Base-by-base conservation (phyloP, 805 yeast genomes). In the Metschnikowia proteae region DNA sequence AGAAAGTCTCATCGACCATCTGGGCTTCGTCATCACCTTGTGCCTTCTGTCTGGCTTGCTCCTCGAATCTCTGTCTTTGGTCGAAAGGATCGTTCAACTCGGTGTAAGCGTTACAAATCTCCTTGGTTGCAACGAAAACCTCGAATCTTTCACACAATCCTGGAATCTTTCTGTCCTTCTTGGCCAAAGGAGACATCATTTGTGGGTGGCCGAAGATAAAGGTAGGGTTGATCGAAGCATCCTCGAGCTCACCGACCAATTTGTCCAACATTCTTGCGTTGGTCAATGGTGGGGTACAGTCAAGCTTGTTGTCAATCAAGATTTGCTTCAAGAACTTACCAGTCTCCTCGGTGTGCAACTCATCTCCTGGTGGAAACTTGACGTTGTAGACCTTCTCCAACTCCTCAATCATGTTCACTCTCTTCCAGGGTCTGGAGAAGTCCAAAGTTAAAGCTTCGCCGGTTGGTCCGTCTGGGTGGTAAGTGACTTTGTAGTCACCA, bases 21-120 rank as follows among this genome's bases (percentile, higher is more conserved):
- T 92, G 98, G 54, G 97, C 99, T 77, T 94, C 99, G 66, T 92
- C 99, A 67, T 92, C 99, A 79, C 99, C 99, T 74, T 89, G 97
- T 58, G 78, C 98, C 79, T 92, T 92, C 80, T 94, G 99, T 74
- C 88, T 84, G 43, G 99, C 98, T 78, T 92, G 99, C 75, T 94
- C 99, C 78, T 92, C 98, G 70, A 92, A 92, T 78, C 98, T 84
- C 51, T 81, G 85, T 74, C 97, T 88, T 80, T 92, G 99, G 71
- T 92, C 98, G 67, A 92, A 92, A 68, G 98, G 98, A 75, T 94
- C 98, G 71, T 92, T 92, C 83, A 94, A 82, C 80, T 92, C 99
- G 49, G 98, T 94, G 80, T 94, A 92, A 58, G 99, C 98, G 64
- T 92, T 92, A 80, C 94, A 86, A 60, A 92, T 91, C 79, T 92